phyloP scores from a whole-genome alignment of 345 rosid genomes.

The Pistacia integerrima region DNA sequence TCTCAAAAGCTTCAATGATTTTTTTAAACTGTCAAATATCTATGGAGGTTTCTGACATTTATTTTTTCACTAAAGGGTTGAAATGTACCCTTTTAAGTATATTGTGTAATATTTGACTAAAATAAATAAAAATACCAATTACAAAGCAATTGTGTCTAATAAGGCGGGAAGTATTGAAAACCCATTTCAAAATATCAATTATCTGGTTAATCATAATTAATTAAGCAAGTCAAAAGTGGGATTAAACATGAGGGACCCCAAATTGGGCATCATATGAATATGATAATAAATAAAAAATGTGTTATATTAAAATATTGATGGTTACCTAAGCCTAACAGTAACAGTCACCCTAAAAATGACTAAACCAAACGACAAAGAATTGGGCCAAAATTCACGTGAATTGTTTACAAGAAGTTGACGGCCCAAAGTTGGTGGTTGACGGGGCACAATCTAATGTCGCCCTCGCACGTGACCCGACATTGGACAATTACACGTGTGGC shows the following conservation, averaged over 20 bases:
- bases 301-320: not conserved
- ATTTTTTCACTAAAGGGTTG: too few species aligned
- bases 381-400: slow-evolving; percentile 46
- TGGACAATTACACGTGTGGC: slow-evolving; percentile 40
- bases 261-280: not conserved
- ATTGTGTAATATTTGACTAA: too few species aligned
- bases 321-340: not conserved
- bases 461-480: slow-evolving; percentile 27
- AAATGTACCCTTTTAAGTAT: too few species aligned
- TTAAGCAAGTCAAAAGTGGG: slow-evolving; percentile 7
- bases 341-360: not conserved
- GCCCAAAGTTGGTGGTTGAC: slow-evolving; percentile 24
- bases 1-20: too few species aligned
- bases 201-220: not conserved
- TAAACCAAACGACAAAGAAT: not conserved
- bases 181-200: not conserved
- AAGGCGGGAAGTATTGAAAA: not conserved
- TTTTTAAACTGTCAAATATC: too few species aligned
- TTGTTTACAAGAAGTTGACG: slow-evolving; percentile 12
- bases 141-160: too few species aligned
- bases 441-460: slow-evolving; percentile 25
- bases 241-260: slow-evolving; percentile 9
- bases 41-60: too few species aligned
- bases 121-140: too few species aligned
- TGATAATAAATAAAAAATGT: not conserved